Evolutionary conservation across 257 asterid species (phyloP), one percentile per base, ranked within the genome.

Genomic region (Verbascum thapsus): DNA sequence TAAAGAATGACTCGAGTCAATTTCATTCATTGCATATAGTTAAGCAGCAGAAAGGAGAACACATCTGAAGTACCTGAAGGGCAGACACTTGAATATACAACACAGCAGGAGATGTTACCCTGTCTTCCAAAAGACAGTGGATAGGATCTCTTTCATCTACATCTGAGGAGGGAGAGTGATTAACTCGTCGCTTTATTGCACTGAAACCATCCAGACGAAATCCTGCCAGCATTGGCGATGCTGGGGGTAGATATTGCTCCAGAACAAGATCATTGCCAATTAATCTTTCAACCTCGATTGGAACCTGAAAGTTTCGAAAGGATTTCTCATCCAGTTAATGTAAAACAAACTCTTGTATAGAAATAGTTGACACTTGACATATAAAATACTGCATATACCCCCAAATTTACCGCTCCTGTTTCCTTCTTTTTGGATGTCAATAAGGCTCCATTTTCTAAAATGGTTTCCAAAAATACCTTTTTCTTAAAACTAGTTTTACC

Each of bases 181-280:
- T 79, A 45, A 83, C 83, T 43, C 95, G 81, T 68, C 79, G 89
- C 81, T 84, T 94, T 74, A 94, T 85, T 19, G 90, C 90, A 74
- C 83, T 81, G 75, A 94, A 84, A 72, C 92, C 96, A 71, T 92
- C 99, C 63, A 94, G 74, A 42, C 96, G 99, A 78, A 94, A 94
- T 55, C 99, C 99, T 60, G 95, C 91, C 78, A 90, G 70, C 81
- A 76, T 78, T 62, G 96, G 99, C 59, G 97, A 85, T 78, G 79
- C 83, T 18, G 91, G 88, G 55, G 94, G 72, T 30, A 87, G 67
- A 68, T 77, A 94, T 73, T 87, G 99, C 73, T 94, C 99, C 70
- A 94, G 74, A 61, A 87, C 87, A 80, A 90, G 96, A 73, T 87
- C 97, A 64, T 81, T 78, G 68, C 76, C 82, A 4, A 75, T 66